Percentiles rank a stretch among this genome's conserved stretches.
Evolutionary conservation across 257 asterid species (phyloP).

Genomic region (Asclepias syriaca): DNA sequence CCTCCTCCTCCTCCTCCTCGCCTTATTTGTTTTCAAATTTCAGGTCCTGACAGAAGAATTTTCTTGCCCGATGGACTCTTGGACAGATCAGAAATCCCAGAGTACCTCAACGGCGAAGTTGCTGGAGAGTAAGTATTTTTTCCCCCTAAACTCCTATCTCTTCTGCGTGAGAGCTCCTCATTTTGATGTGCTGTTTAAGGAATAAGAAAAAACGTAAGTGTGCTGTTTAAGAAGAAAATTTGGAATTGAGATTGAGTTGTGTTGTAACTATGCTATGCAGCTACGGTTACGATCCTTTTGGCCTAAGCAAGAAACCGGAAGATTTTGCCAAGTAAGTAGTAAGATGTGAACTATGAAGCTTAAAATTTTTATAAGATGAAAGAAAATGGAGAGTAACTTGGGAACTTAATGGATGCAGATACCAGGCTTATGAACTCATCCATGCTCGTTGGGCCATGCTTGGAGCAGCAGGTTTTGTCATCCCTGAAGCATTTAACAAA

Average conservation of each 20-base stretch:
- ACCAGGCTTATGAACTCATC: constrained; percentile 84
- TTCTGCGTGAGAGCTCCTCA: neutral
- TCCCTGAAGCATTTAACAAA: constrained; percentile 97
- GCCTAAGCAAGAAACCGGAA: constrained; percentile 92
- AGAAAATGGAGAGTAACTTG: neutral
- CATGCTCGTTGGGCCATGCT: constrained; percentile 99
- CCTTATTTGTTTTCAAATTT: neutral
- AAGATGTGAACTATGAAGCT: neutral
- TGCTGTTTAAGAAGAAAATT: too few relatives aligned
- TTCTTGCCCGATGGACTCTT: constrained; percentile 90
- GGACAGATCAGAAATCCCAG: constrained; percentile 96
- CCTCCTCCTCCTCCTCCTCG: neutral
- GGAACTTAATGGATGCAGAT: constrained; percentile 32
- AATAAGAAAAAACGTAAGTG: neutral
- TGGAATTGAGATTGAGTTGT: neutral
- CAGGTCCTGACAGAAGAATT: constrained; percentile 96
- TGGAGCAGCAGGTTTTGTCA: constrained; percentile 92
- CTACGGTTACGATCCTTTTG: constrained; percentile 96
- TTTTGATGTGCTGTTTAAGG: neutral
- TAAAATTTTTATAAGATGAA: neutral
- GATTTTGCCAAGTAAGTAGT: constrained; percentile 68
- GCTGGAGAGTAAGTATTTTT: constrained; percentile 75
- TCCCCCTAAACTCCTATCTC: neutral
- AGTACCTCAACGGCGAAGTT: constrained; percentile 88
- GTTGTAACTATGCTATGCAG: constrained; percentile 35